These are phyloP conservation scores for Ceriops decandra DNA, from an alignment of 345 rosid genomes.

Conservation along the genomic window DNA sequence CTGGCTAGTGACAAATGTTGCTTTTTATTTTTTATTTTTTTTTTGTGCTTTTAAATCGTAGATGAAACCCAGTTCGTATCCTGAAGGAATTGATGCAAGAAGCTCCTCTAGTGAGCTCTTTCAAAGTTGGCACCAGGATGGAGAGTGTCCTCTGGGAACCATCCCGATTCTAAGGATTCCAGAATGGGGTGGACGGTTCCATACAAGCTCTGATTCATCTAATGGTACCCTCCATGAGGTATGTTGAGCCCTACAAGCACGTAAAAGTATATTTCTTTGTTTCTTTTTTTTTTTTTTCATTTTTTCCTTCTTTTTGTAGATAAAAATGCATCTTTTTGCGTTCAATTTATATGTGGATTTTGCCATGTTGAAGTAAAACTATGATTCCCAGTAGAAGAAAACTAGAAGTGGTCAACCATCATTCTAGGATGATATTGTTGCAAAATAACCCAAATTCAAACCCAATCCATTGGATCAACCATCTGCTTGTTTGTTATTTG, in stretches of 20 bases:
- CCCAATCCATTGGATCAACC: too few relatives aligned
- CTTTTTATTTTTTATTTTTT: background rate
- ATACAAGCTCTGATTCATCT: background rate
- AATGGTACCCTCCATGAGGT: conserved; percentile 6
- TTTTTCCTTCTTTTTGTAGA: too few relatives aligned
- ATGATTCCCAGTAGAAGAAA: too few relatives aligned
- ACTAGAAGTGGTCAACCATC: too few relatives aligned
- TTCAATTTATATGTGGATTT: too few relatives aligned
- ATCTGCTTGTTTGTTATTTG: too few relatives aligned
- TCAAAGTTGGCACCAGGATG: conserved; percentile 19
- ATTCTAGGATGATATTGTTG: background rate
- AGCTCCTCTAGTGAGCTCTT: background rate
- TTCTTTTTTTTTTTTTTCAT: too few relatives aligned
- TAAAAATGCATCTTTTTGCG: too few relatives aligned
- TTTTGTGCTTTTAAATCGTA: background rate
- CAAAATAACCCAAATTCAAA: too few relatives aligned
- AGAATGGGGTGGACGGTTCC: conserved; percentile 1
- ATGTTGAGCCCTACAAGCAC: background rate
- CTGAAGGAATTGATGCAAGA: background rate
- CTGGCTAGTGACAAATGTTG: too few relatives aligned
- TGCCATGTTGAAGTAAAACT: too few relatives aligned
- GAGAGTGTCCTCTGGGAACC: conserved; percentile 32
- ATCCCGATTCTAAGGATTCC: conserved; percentile 23
- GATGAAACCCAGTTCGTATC: conserved; percentile 17
- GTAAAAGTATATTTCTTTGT: too few relatives aligned